Evolutionary conservation across 2,329 filamentous ascomycete genomes (phyloP).

Genomic region (Phaeosphaeria sp.): DNA sequence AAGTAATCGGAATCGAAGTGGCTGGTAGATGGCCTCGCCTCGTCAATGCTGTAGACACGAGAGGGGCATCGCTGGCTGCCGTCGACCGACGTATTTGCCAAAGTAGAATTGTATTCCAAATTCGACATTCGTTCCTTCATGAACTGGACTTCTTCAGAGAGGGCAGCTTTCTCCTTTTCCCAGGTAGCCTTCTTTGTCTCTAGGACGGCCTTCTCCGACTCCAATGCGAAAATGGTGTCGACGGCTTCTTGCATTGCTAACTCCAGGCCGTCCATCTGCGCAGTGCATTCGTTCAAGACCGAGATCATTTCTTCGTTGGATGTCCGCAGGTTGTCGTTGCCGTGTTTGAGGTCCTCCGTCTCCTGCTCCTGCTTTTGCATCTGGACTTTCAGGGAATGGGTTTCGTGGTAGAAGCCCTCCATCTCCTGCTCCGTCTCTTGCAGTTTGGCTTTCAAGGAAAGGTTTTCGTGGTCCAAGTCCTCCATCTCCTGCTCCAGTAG

Average conservation of each 20-base stretch:
- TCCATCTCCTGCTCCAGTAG: conserved; percentile 5
- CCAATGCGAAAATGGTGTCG: conserved; percentile 38
- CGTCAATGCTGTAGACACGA: conserved; percentile 43
- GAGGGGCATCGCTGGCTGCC: conserved; percentile 22
- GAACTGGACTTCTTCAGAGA: conserved; percentile 30
- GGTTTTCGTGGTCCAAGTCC: not conserved
- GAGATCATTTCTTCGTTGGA: conserved; percentile 32
- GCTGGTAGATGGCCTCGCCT: conserved; percentile 44
- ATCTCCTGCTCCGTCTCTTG: not conserved
- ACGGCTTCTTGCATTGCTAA: conserved; percentile 41
- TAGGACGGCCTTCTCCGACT: conserved; percentile 29
- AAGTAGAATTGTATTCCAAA: conserved; percentile 16
- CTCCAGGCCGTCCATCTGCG: conserved; percentile 32
- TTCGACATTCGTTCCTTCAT: conserved; percentile 26
- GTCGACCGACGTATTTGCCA: conserved; percentile 19
- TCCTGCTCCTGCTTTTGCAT: not conserved
- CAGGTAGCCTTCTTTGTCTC: not conserved
- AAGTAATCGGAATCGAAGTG: conserved; percentile 48
- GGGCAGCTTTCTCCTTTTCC: conserved; percentile 32
- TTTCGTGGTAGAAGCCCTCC: not conserved
- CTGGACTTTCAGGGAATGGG: not conserved
- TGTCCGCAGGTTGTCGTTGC: conserved; percentile 20
- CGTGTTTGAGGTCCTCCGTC: conserved; percentile 7
- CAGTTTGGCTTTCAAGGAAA: not conserved
- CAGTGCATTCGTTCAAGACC: conserved; percentile 36